Conservation (phyloP, 768 basidiomycete genomes). For the Suillus paluster region DNA sequence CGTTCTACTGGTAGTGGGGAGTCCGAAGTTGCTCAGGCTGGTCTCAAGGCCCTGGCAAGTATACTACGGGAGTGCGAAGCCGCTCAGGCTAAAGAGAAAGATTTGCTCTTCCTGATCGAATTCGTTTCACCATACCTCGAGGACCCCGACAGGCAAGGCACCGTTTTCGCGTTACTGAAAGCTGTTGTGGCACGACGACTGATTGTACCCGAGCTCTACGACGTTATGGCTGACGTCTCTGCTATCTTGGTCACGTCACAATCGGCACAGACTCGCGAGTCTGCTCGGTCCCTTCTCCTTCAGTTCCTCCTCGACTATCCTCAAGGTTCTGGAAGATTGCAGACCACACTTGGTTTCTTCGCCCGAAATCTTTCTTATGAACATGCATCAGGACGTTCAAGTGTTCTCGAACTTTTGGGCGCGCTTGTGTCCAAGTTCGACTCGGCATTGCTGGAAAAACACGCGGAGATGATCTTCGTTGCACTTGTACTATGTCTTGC, state of each 20-base stretch:
- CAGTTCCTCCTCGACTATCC: slow-evolving; percentile 98
- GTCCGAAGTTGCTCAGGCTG: slow-evolving; percentile 87
- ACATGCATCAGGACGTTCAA: slow-evolving; percentile 87
- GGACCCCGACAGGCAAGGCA: slow-evolving; percentile 81
- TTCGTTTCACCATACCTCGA: slow-evolving; percentile 89
- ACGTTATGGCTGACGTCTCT: slow-evolving; percentile 91
- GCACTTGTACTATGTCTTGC: slow-evolving; percentile 91
- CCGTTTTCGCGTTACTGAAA: slow-evolving; percentile 87
- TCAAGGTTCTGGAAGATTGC: slow-evolving; percentile 90
- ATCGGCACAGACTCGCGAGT: slow-evolving; percentile 87
- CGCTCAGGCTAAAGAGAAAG: slow-evolving; percentile 85
- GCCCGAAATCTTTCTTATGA: slow-evolving; percentile 91
- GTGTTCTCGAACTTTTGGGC: slow-evolving; percentile 92
- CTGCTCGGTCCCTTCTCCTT: slow-evolving; percentile 84
- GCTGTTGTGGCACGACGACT: slow-evolving; percentile 91
- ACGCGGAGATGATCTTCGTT: slow-evolving; percentile 88
- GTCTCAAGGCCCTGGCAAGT: slow-evolving; percentile 82
- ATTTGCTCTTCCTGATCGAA: slow-evolving; percentile 85
- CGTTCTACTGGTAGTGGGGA: slow-evolving; percentile 85
- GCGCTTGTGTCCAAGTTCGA: slow-evolving; percentile 89
- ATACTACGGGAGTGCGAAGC: slow-evolving; percentile 89
- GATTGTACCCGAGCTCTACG: slow-evolving; percentile 95
- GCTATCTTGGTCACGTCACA: slow-evolving; percentile 94
- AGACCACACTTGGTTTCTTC: slow-evolving; percentile 87
- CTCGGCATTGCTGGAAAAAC: slow-evolving; percentile 69